Evolutionary conservation across 2,329 filamentous ascomycete genomes (phyloP).

Genomic region (Coniochaeta ligniaria): DNA sequence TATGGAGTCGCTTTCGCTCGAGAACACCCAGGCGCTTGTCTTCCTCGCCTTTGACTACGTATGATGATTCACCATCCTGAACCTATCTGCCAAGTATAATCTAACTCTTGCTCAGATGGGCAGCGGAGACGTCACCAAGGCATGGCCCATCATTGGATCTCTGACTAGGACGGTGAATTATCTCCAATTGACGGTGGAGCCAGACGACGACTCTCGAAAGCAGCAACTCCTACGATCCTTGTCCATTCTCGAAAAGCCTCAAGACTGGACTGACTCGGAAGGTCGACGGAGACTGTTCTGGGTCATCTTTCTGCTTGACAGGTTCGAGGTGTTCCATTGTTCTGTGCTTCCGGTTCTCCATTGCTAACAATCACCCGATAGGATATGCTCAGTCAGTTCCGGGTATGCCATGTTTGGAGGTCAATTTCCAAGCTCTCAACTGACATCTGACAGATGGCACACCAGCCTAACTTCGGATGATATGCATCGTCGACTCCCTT

Average conservation of each 20-base stretch:
- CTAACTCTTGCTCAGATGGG: constrained; percentile 17
- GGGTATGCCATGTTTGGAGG: constrained; percentile 6
- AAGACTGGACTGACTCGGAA: constrained; percentile 23
- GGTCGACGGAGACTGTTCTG: constrained; percentile 24
- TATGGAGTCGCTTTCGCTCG: constrained; percentile 21
- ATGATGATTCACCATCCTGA: constrained; percentile 1
- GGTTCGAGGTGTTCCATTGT: constrained; percentile 24
- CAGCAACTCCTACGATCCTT: constrained; percentile 18
- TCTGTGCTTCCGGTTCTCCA: constrained; percentile 5
- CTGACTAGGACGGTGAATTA: constrained; percentile 29
- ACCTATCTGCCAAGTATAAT: constrained; percentile 2
- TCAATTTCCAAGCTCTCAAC: not conserved
- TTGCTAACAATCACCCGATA: constrained; percentile 14
- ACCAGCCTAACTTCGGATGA: constrained; percentile 22
- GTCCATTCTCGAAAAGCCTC: constrained; percentile 14
- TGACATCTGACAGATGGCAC: constrained; percentile 16
- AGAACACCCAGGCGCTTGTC: constrained; percentile 23
- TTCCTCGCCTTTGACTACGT: constrained; percentile 26
- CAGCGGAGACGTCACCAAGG: constrained; percentile 18
- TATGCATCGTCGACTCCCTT: constrained; percentile 23
- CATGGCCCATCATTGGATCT: constrained; percentile 28
- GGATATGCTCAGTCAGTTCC: constrained; percentile 16
- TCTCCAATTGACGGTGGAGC: constrained; percentile 25
- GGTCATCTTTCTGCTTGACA: constrained; percentile 27
- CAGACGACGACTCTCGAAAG: constrained; percentile 14